A percentile compares a stretch with the other conserved stretches of the same genome.
phyloP scores from a whole-genome alignment of 768 basidiomycete genomes.

The Boletales sp. region DNA sequence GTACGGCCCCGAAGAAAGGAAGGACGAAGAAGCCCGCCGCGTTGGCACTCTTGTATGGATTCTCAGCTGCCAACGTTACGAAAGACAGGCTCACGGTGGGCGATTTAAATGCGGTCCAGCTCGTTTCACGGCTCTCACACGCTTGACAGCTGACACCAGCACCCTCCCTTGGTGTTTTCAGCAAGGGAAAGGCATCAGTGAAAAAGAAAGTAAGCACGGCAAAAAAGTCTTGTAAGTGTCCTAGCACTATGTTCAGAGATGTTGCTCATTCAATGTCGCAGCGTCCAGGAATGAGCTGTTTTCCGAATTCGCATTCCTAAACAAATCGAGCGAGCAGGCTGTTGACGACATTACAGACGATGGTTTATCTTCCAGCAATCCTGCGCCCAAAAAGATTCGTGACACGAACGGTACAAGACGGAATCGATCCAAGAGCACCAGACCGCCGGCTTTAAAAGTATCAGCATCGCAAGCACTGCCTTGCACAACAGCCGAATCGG shows the following conservation, averaged over 20 bases:
- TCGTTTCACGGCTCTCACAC: slow-evolving; percentile 1
- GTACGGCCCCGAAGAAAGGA: slow-evolving; percentile 6
- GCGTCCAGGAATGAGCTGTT: slow-evolving; percentile 30
- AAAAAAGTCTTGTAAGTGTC: slow-evolving; percentile 14
- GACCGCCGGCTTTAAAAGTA: neutral
- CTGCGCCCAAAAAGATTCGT: slow-evolving; percentile 4
- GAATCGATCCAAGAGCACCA: neutral
- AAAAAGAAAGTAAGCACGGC: slow-evolving; percentile 17
- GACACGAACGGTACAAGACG: slow-evolving; percentile 2
- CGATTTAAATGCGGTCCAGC: neutral
- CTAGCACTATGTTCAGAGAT: neutral
- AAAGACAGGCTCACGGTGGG: slow-evolving; percentile 35
- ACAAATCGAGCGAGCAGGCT: slow-evolving; percentile 18
- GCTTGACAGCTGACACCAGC: slow-evolving; percentile 27
- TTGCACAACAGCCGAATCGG: slow-evolving; percentile 31
- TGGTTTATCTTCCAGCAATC: slow-evolving; percentile 15
- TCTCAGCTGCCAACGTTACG: slow-evolving; percentile 36
- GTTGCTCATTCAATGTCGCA: slow-evolving; percentile 1
- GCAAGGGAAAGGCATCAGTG: slow-evolving; percentile 33
- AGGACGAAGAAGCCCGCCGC: slow-evolving; percentile 25
- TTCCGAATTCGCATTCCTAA: slow-evolving; percentile 48
- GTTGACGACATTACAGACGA: slow-evolving; percentile 5
- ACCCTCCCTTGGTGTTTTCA: slow-evolving; percentile 33
- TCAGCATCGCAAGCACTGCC: neutral
- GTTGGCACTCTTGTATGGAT: slow-evolving; percentile 36